Evolutionary conservation across 192 early-diverging fungal species (phyloP), one percentile per base, ranked within the genome.

Genomic region (Backusella westeae): DNA sequence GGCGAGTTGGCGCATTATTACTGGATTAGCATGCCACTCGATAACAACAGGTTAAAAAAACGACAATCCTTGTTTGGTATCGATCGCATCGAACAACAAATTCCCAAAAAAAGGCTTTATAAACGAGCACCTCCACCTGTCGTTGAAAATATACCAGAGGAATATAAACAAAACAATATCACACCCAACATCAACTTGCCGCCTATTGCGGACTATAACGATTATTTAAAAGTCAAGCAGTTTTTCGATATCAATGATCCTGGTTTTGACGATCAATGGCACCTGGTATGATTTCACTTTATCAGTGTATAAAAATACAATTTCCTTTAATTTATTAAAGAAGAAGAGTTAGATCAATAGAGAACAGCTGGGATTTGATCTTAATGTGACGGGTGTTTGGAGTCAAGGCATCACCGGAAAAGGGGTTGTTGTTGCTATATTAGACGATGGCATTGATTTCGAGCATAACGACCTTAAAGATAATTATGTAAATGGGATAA

Each of bases 361-460:
- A 6, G 42, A 75, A 1, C 76, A 87, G 67, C 38, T 29, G 6
- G 94, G 94, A 8, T 89, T 94, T 83, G 97, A 99, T 82, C 86
- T 99, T 46, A 99, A 99, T 84, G 89, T 98, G 19, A 94, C 97
- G 15, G 93, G 88, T 26, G 93, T 98, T 29, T 99, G 98, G 98
- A 80, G 84, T 34, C 90, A 94, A 90, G 88, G 92, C 36, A 91
- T 97, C 67, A 97, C 94, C 23, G 98, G 98, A 34, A 86, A 94
- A 34, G 90, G 90, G 39, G 90, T 94, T 0, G 91, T 92, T 5
- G 98, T 98, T 4, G 94, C 92, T 19, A 93, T 99, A 68, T 89
- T 99, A 39, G 98, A 99, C 78, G 98, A 99, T 81, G 98, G 98
- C 1, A 82, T 99, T 59, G 97, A 99, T 80, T 92, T 92, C 70